These are phyloP conservation scores for Colletotrichum navitas DNA, from an alignment of 2,329 filamentous ascomycete genomes.

Conservation along the genomic window DNA sequence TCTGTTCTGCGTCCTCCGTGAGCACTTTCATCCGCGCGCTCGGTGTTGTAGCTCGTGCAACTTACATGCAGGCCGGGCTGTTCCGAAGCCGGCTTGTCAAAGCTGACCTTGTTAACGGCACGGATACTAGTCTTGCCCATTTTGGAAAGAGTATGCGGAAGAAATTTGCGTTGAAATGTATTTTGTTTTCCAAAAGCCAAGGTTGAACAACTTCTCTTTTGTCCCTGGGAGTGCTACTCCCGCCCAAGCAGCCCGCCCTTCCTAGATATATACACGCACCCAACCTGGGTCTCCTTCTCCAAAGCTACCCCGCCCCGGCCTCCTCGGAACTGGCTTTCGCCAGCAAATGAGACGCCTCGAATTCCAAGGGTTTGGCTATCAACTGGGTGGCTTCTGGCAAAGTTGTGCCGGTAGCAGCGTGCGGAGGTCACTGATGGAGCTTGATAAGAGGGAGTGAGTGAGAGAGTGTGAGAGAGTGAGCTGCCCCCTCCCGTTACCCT, in stretches of 20 bases:
- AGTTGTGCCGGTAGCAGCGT: slow-evolving; percentile 12
- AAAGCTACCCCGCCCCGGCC: slow-evolving; percentile 38
- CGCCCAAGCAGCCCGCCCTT: background rate
- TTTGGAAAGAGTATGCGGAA: slow-evolving; percentile 22
- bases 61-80: slow-evolving; percentile 79
- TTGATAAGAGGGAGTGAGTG: slow-evolving; percentile 38
- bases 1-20: slow-evolving; percentile 72
- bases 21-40: background rate
- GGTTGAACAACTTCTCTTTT: background rate
- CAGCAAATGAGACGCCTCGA: slow-evolving; percentile 20
- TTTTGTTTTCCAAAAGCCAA: background rate
- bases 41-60: slow-evolving; percentile 38
- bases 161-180: no score
- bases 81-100: slow-evolving; percentile 78
- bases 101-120: slow-evolving; percentile 78
- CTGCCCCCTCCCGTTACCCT: slow-evolving; percentile 8
- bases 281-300: background rate
- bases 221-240: background rate
- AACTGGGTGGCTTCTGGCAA: slow-evolving; percentile 12
- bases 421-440: slow-evolving; percentile 27
- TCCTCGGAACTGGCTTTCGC: slow-evolving; percentile 15
- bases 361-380: slow-evolving; percentile 25
- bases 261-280: slow-evolving; percentile 29
- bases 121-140: slow-evolving; percentile 74
- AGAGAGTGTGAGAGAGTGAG: slow-evolving; percentile 25